Evolutionary conservation across 2,329 filamentous ascomycete genomes (phyloP).

Genomic region (Ophiostoma quercus): DNA sequence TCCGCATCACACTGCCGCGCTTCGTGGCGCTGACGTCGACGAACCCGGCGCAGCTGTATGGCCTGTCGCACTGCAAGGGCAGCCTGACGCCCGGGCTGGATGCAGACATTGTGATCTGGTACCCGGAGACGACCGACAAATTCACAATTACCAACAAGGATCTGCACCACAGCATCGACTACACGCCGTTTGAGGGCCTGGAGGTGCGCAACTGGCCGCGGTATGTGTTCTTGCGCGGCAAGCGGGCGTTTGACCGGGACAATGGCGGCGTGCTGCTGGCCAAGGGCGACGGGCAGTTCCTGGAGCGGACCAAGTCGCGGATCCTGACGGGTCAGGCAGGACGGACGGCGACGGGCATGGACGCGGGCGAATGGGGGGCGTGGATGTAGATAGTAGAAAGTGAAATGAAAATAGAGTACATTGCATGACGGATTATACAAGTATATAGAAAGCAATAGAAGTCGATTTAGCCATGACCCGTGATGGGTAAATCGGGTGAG

Average conservation of each 20-base stretch:
- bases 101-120: constrained; percentile 56
- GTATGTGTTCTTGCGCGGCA: constrained; percentile 54
- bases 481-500: not conserved
- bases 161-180: constrained; percentile 58
- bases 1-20: constrained; percentile 23
- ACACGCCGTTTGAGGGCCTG: constrained; percentile 57
- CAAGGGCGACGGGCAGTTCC: constrained; percentile 46
- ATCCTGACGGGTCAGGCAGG: constrained; percentile 27
- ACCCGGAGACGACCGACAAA: constrained; percentile 37
- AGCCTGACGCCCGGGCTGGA: constrained; percentile 47
- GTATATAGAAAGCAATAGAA: not conserved
- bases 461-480: not conserved
- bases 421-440: not conserved
- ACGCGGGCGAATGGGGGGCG: constrained; percentile 21
- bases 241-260: constrained; percentile 54
- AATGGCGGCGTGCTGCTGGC: constrained; percentile 45
- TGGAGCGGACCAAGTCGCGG: constrained; percentile 36
- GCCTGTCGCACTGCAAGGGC: constrained; percentile 49
- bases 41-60: constrained; percentile 55
- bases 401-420: constrained; percentile 27
- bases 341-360: constrained; percentile 25
- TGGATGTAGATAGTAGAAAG: constrained; percentile 26
- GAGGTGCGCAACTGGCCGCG: constrained; percentile 56
- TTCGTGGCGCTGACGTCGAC: constrained; percentile 52
- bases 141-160: constrained; percentile 47